phyloP scores from a whole-genome alignment of 2,329 filamentous ascomycete genomes.

The Aspergillus japonicus region DNA sequence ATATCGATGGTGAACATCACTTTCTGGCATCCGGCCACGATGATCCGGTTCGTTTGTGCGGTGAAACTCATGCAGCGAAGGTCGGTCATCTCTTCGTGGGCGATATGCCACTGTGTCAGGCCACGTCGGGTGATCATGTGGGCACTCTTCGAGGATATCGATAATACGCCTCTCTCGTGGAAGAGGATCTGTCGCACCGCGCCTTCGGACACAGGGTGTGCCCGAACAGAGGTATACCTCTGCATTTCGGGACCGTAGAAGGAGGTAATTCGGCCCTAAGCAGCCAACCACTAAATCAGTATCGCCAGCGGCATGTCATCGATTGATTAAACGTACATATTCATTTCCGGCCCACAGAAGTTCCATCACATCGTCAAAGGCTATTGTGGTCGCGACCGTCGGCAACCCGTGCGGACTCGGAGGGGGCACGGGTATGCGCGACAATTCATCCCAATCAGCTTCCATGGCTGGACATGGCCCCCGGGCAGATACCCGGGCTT shows the following conservation, averaged over 20 bases:
- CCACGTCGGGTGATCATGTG: constrained; percentile 87
- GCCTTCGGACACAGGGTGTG: constrained; percentile 71
- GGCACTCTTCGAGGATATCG: constrained; percentile 76
- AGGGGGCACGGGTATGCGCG: constrained; percentile 77
- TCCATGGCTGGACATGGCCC: constrained; percentile 40
- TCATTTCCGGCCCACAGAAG: constrained; percentile 92
- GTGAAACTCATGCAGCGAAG: constrained; percentile 95
- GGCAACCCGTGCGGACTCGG: constrained; percentile 68
- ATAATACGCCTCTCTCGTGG: constrained; percentile 85
- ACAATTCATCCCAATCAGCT: constrained; percentile 63
- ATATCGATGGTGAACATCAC: constrained; percentile 76
- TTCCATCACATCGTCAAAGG: constrained; percentile 87
- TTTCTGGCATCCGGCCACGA: constrained; percentile 83
- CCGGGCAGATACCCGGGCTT: constrained; percentile 13
- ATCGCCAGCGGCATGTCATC: neutral
- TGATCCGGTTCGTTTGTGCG: constrained; percentile 77
- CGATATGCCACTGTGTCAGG: constrained; percentile 82
- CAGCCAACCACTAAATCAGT: constrained; percentile 14
- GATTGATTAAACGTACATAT: constrained; percentile 59
- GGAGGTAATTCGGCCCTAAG: constrained; percentile 79
- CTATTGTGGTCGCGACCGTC: constrained; percentile 73
- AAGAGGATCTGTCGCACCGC: constrained; percentile 84
- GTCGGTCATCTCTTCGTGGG: constrained; percentile 76
- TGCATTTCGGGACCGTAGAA: constrained; percentile 85
- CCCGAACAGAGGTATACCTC: constrained; percentile 85